Percentiles rank a stretch among this genome's conserved stretches.
These are phyloP conservation scores for Aspergillus latus DNA, from an alignment of 2,329 filamentous ascomycete species.

Conservation along the genomic window DNA sequence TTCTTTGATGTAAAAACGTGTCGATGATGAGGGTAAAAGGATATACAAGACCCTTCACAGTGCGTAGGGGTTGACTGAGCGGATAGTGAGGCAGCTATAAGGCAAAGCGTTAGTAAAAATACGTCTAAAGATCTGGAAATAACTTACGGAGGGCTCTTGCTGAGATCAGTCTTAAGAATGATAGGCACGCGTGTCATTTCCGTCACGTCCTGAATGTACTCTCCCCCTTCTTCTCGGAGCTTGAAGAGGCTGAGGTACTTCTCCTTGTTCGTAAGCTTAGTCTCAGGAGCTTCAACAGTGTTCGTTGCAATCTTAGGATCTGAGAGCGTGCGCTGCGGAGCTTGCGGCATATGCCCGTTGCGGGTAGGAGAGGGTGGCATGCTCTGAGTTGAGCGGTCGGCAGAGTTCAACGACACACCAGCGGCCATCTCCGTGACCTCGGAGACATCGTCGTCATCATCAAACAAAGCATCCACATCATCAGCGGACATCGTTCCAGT, in stretches of 20 bases:
- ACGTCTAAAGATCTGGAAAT: neutral
- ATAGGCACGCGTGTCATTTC: conserved; percentile 98
- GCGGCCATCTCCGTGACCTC: conserved; percentile 90
- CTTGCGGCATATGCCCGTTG: conserved; percentile 65
- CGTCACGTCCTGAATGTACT: conserved; percentile 96
- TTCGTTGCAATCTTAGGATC: conserved; percentile 83
- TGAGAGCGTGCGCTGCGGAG: conserved; percentile 83
- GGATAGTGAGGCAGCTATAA: conserved; percentile 50
- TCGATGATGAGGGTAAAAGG: conserved; percentile 25
- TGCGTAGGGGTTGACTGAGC: conserved; percentile 53
- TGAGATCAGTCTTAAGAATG: conserved; percentile 95
- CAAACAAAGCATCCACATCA: conserved; percentile 92
- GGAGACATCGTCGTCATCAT: conserved; percentile 83
- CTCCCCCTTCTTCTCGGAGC: conserved; percentile 85
- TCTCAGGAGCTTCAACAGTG: conserved; percentile 68
- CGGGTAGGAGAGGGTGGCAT: conserved; percentile 88
- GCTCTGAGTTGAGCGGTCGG: conserved; percentile 89
- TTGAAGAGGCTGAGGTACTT: conserved; percentile 91
- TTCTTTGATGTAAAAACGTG: conserved; percentile 24
- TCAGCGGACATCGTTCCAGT: conserved; percentile 92
- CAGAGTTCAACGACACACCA: conserved; percentile 74
- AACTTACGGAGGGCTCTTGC: conserved; percentile 98
- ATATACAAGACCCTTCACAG: conserved; percentile 34
- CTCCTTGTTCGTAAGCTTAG: conserved; percentile 86
- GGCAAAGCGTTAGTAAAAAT: conserved; percentile 24